Base-by-base conservation (phyloP, 1,139 yeast species). In the Pichia sp. region DNA sequence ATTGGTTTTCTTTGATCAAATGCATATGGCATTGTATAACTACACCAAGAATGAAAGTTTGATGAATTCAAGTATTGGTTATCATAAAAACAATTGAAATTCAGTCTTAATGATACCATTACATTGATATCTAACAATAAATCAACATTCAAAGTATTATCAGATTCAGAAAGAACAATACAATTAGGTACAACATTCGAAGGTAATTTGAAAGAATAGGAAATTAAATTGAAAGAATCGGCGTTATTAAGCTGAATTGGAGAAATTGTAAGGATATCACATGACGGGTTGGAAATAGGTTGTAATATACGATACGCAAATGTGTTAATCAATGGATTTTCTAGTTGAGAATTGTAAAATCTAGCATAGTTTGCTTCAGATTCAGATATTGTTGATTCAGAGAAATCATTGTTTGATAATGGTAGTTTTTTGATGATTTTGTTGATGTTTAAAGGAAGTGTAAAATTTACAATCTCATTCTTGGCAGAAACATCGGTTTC, bases 1-100 rank as follows among this genome's bases (percentile, higher is more conserved):
- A 79, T 79, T 1, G 96, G 93, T 14, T 72, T 67, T 60, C 90
- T 76, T 44, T 84, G 71, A 54, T 86, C 89, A 63, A 88, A 87
- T 16, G 89, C 81, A 63, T 84, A 85, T 1, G 95, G 95, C 38
- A 80, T 79, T 3, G 87, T 76, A 39, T 81, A 78, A 55, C 73
- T 74, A 49, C 85, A 83, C 91, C 91, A 85, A 43, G 73, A 46
- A 45, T 61, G 54, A 33, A 65, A 50, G 33, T 59, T 58, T 5
- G 55, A 18, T 10, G 39, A 8, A 13, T 42, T 38, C 10, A 50
- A 22, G 16, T 31, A 31, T 13, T 33, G 36, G 18, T 22, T 30
- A 50, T 42, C 38, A 22, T 34, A 49, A 53, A 52, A 73, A 47
- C 14, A 42, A 6, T 42, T 25, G 3, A 49, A 22, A n/a, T 48